These are phyloP conservation scores for Botrytis porri DNA, from an alignment of 2,329 filamentous ascomycete species.

Conservation along the genomic window DNA sequence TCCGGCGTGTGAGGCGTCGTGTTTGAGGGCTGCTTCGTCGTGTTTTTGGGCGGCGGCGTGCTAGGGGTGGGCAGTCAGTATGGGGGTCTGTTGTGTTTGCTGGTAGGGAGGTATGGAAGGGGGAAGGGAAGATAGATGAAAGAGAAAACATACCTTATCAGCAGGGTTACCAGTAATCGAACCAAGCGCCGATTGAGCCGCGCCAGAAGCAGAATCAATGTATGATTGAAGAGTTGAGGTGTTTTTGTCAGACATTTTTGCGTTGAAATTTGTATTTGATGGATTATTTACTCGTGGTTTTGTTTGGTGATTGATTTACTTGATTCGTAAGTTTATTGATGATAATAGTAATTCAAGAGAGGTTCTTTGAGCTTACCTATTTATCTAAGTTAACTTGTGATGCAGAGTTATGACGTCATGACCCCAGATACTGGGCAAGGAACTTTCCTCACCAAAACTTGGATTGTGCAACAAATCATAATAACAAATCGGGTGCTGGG, in stretches of 20 bases:
- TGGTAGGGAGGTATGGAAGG: background rate
- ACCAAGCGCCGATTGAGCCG: constrained; percentile 69
- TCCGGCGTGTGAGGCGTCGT: constrained; percentile 72
- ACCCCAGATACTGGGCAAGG: background rate
- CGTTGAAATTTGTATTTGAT: constrained; percentile 13
- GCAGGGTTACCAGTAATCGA: constrained; percentile 67
- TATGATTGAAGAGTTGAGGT: constrained; percentile 75
- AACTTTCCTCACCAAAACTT: background rate
- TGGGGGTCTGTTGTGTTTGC: constrained; percentile 19
- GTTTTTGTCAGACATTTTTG: constrained; percentile 50
- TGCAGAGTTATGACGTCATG: background rate
- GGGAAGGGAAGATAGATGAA: background rate
- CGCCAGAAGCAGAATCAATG: constrained; percentile 69
- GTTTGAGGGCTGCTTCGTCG: constrained; percentile 61
- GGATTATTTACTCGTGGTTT: constrained; percentile 1
- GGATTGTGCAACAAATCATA: background rate
- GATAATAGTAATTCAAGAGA: background rate
- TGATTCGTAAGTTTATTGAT: background rate
- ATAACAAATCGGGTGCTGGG: too few species aligned
- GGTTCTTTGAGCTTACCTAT: background rate
- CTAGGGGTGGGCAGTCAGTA: background rate
- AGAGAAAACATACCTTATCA: constrained; percentile 53
- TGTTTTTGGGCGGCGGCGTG: constrained; percentile 50
- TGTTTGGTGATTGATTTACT: background rate
- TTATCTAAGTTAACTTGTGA: background rate